Percentiles rank a stretch among this genome's conserved stretches.
Conservation (phyloP, 495 filamentous ascomycete genomes). For the Chaetomium cochliodes region DNA sequence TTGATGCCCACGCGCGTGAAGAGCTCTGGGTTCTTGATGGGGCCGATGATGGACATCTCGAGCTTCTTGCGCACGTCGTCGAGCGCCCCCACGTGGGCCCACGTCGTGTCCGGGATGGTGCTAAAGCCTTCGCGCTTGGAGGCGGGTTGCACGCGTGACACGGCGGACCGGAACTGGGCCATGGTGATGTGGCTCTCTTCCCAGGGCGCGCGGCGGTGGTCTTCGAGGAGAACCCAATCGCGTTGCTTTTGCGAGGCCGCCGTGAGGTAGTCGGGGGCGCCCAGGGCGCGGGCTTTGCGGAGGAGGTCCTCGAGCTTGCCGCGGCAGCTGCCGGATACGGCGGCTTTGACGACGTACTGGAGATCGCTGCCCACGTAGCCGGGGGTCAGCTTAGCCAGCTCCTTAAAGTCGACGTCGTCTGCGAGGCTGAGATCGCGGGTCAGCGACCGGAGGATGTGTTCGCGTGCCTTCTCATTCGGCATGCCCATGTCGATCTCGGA, state of each 20-base stretch:
- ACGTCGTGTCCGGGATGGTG: slow-evolving; percentile 94
- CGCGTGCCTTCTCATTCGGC: slow-evolving; percentile 77
- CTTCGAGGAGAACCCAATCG: slow-evolving; percentile 40
- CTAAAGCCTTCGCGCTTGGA: slow-evolving; percentile 95
- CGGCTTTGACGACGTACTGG: slow-evolving; percentile 64
- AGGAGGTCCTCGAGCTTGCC: slow-evolving; percentile 30
- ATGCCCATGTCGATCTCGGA: slow-evolving; percentile 96
- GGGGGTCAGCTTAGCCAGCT: slow-evolving; percentile 84
- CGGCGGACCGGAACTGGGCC: slow-evolving; percentile 70
- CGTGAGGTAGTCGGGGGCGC: slow-evolving; percentile 55
- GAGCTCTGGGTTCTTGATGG: slow-evolving; percentile 79
- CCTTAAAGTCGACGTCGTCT: slow-evolving; percentile 71
- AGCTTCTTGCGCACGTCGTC: slow-evolving; percentile 76
- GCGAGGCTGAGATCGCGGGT: slow-evolving; percentile 67
- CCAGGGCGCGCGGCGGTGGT: slow-evolving; percentile 32
- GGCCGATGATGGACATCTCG: slow-evolving; percentile 84
- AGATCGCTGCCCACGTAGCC: slow-evolving; percentile 97
- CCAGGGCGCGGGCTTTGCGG: slow-evolving; percentile 24
- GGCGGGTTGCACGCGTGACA: slow-evolving; percentile 86
- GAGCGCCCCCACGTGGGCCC: slow-evolving; percentile 88
- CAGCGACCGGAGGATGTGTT: slow-evolving; percentile 78
- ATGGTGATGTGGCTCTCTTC: slow-evolving; percentile 36
- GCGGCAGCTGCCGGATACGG: slow-evolving; percentile 31
- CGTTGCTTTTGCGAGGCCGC: slow-evolving; percentile 49
- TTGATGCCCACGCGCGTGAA: slow-evolving; percentile 82